These are phyloP conservation scores for Aspergillus pseudoterreus DNA, from an alignment of 2,329 filamentous ascomycete genomes.

Conservation along the genomic window DNA sequence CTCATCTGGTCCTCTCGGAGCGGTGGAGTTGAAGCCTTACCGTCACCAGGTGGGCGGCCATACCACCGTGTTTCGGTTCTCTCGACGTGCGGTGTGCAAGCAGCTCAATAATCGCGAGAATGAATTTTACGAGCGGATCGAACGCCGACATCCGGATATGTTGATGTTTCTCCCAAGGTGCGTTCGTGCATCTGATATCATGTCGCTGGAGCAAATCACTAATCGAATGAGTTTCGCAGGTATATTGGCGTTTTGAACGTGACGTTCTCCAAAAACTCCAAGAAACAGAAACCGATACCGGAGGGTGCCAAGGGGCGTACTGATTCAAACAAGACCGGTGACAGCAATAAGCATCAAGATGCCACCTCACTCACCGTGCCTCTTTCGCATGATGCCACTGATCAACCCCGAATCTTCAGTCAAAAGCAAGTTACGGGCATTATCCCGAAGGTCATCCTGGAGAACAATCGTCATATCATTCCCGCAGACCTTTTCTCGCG, in stretches of 20 bases:
- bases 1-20: slow-evolving; percentile 62
- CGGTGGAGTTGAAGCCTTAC: slow-evolving; percentile 94
- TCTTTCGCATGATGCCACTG: slow-evolving; percentile 15
- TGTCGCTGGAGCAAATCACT: neutral
- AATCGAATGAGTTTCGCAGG: slow-evolving; percentile 44
- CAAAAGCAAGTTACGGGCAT: slow-evolving; percentile 73
- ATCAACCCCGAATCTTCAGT: slow-evolving; percentile 55
- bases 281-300: slow-evolving; percentile 50
- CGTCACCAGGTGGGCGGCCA: slow-evolving; percentile 97
- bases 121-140: slow-evolving; percentile 96
- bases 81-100: slow-evolving; percentile 91
- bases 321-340: slow-evolving; percentile 6
- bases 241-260: slow-evolving; percentile 98
- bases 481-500: slow-evolving; percentile 76
- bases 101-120: slow-evolving; percentile 98
- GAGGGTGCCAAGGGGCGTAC: slow-evolving; percentile 23
- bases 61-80: slow-evolving; percentile 94
- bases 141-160: slow-evolving; percentile 83
- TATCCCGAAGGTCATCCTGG: slow-evolving; percentile 86
- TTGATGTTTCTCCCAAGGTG: slow-evolving; percentile 82
- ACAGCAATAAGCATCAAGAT: slow-evolving; percentile 4
- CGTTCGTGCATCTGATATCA: slow-evolving; percentile 22
- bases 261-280: slow-evolving; percentile 80
- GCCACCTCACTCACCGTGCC: slow-evolving; percentile 12
- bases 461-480: slow-evolving; percentile 91